Evolutionary conservation across 805 yeast genomes (phyloP).

Genomic region (Barnettozyma wickerhamii): DNA sequence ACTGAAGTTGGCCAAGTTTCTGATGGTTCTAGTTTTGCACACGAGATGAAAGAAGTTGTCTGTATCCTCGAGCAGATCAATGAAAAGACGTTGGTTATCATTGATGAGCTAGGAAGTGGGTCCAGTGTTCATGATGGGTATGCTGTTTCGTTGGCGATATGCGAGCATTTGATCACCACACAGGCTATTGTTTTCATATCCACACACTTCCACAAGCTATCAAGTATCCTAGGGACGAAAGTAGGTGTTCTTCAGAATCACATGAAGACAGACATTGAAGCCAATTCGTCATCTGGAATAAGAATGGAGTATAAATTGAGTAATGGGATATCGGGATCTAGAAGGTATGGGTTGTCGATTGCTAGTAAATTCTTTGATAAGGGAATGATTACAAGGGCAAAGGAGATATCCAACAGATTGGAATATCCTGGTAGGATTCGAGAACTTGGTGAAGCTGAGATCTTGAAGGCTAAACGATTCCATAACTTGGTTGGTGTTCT

Average conservation of each 20-base stretch:
- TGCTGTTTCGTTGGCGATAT: conserved; percentile 42
- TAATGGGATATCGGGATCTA: conserved; percentile 20
- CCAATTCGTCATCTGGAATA: conserved; percentile 11
- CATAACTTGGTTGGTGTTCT: conserved; percentile 26
- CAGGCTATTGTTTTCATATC: conserved; percentile 34
- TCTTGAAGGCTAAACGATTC: conserved; percentile 24
- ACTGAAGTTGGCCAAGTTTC: conserved; percentile 25
- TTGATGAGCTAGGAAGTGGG: conserved; percentile 58
- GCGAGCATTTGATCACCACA: conserved; percentile 31
- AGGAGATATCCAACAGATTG: conserved; percentile 20
- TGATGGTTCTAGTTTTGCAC: conserved; percentile 39
- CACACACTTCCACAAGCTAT: conserved; percentile 43
- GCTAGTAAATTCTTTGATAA: conserved; percentile 25
- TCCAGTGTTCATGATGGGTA: conserved; percentile 48
- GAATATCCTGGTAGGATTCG: conserved; percentile 11
- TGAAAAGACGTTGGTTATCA: conserved; percentile 33
- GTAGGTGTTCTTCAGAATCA: conserved; percentile 34
- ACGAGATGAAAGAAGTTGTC: conserved; percentile 46
- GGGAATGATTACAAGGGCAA: conserved; percentile 26
- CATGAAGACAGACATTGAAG: conserved; percentile 28
- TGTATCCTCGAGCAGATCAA: conserved; percentile 36
- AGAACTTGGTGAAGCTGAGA: background rate
- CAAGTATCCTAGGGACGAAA: conserved; percentile 30
- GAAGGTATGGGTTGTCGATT: conserved; percentile 30
- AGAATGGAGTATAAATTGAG: conserved; percentile 30